Conservation (phyloP, 805 yeast genomes). For the Starmerella apis region DNA sequence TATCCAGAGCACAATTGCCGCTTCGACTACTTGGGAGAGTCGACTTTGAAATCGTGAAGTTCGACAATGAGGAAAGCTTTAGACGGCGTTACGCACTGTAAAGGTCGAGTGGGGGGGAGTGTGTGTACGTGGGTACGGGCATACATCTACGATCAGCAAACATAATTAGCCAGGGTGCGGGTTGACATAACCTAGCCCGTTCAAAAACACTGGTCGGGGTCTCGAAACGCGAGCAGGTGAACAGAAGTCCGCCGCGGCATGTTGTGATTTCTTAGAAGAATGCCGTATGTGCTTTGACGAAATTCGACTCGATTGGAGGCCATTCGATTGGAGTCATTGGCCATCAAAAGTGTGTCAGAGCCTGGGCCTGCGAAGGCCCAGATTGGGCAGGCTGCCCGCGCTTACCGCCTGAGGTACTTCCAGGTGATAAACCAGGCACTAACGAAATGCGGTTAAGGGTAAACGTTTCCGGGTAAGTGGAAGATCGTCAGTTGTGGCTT, state of each 20-base stretch:
- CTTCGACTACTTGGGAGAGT: neutral
- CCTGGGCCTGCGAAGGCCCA: neutral
- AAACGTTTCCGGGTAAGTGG: neutral
- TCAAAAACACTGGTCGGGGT: neutral
- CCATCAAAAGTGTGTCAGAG: too few species aligned
- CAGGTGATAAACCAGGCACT: neutral
- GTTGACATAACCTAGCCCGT: neutral
- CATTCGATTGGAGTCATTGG: too few species aligned
- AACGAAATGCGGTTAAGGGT: neutral
- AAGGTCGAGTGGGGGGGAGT: slow-evolving; percentile 1
- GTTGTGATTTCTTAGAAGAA: too few species aligned
- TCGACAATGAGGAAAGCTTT: neutral
- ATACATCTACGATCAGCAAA: slow-evolving; percentile 7
- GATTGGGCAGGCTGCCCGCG: slow-evolving; percentile 1
- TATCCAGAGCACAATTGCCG: slow-evolving; percentile 2
- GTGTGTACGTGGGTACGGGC: slow-evolving; percentile 7
- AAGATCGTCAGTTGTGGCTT: too few species aligned
- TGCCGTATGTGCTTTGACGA: too few species aligned
- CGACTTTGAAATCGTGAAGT: neutral
- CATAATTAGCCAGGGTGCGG: slow-evolving; percentile 5
- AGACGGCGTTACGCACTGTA: neutral
- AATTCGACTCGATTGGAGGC: too few species aligned
- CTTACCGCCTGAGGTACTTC: neutral
- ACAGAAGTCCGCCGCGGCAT: too few species aligned
- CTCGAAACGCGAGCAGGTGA: neutral